Conservation (phyloP, 345 rosid genomes). For the Angophora floribunda region DNA sequence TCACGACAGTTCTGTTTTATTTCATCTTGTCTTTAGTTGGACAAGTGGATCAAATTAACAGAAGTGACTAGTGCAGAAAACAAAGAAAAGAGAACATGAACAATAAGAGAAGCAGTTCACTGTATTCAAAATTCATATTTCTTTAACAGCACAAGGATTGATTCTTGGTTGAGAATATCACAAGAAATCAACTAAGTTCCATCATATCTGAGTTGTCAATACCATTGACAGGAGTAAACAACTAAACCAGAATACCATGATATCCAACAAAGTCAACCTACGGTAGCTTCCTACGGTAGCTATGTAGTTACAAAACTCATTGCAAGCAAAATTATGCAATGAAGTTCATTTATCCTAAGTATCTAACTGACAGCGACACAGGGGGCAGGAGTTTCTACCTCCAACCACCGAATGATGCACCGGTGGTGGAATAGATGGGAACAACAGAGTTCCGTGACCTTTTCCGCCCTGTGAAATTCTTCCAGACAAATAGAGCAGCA, state of each 20-base stretch:
- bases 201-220: too few species aligned
- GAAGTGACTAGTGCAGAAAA: neutral
- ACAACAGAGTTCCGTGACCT: neutral
- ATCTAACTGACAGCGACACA: neutral
- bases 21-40: too few species aligned
- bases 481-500: neutral
- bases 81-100: neutral
- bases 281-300: too few species aligned
- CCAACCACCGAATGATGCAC: neutral
- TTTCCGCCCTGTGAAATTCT: neutral
- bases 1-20: neutral
- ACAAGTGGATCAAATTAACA: neutral
- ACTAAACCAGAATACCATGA: neutral
- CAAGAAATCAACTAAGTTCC: neutral
- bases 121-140: neutral
- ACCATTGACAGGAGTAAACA: neutral
- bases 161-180: neutral
- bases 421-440: neutral
- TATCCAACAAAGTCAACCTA: neutral
- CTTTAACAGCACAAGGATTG: neutral
- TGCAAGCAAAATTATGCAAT: neutral
- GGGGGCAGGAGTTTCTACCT: neutral
- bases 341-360: neutral
- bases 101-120: neutral
- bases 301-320: neutral